Base-by-base conservation (phyloP, 495 filamentous ascomycete genomes). In the Staphylotrichum longicolle region DNA sequence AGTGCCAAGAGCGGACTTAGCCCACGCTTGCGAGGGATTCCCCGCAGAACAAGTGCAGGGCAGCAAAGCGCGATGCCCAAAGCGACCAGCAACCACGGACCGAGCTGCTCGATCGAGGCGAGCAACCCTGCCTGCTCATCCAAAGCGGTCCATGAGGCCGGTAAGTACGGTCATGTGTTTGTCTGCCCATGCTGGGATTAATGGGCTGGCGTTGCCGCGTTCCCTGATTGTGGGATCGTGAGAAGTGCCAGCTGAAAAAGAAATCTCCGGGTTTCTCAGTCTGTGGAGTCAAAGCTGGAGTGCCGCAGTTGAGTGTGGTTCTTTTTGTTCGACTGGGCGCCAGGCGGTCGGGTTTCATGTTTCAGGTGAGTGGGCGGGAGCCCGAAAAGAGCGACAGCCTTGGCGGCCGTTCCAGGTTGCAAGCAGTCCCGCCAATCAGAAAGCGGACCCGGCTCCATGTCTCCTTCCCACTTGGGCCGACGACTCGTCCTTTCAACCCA, bases 301-400 rank as follows among this genome's bases (percentile, higher is more conserved):
- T 57, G 51, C 48, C 57, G 42, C 45, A 48, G 55, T 58, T 57
- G 49, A 51, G 39, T 56, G 50, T 51, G 3, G 10, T 11, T 58
- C 42, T 27, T 27, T 54, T 54, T 57, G 53, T 49, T 51, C 20
- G 46, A 37, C 52, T 52, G 20, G 61, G 57, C 57, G 57, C 50
- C 50, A 14, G 50, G 20, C 20, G 20, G 20, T 27, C 20, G 14
- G 52, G 60, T 66, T 57, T 63, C 64, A 55, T 63, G 64, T 66
- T 66, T 66, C 64, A 66, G 64, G 64, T 66, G 39, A 40, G 37
- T 12, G 27, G 48, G 14, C 35, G 5, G 11, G 14, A 7, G 41
- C 47, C 44, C 33, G 30, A 53, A 50, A 54, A 49, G 32, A 12
- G 32, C 33, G 44, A 58, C 33, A 58, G 4, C 44, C 40, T 52